A percentile compares a stretch with the other conserved stretches of the same genome.
Evolutionary conservation across 2,329 filamentous ascomycete genomes (phyloP).

Genomic region (Pyricularia pennisetigena): DNA sequence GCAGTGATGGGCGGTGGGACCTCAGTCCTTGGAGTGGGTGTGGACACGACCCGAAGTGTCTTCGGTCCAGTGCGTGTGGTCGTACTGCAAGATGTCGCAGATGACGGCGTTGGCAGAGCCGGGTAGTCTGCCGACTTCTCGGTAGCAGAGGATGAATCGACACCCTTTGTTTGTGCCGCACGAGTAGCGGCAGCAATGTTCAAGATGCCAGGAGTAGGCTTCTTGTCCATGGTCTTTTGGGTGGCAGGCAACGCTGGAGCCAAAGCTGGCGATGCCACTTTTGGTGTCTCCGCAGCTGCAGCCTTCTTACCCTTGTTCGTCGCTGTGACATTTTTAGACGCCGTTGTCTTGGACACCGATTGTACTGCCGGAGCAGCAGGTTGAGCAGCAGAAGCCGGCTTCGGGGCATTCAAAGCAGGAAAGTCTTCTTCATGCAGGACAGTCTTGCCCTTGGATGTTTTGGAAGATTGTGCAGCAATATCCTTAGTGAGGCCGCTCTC

Average conservation of each 20-base stretch:
- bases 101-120: constrained; percentile 37
- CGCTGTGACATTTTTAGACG: constrained; percentile 12
- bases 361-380: constrained; percentile 20
- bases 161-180: constrained; percentile 16
- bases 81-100: constrained; percentile 36
- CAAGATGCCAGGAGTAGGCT: constrained; percentile 29
- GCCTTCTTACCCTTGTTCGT: constrained; percentile 15
- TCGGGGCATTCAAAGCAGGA: constrained; percentile 43
- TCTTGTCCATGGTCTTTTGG: constrained; percentile 19
- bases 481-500: constrained; percentile 37
- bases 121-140: constrained; percentile 35
- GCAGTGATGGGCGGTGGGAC: constrained; percentile 24
- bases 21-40: constrained; percentile 46
- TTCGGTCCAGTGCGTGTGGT: constrained; percentile 51
- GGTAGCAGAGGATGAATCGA: constrained; percentile 18
- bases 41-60: constrained; percentile 60
- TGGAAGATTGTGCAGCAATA: constrained; percentile 25
- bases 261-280: not conserved
- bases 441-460: constrained; percentile 19
- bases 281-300: not conserved
- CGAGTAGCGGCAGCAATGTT: constrained; percentile 42
- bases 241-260: not conserved
- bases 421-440: constrained; percentile 53
- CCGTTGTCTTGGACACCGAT: constrained; percentile 19
- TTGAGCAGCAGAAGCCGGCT: constrained; percentile 21